A percentile compares a stretch with the other conserved stretches of the same genome.
These are phyloP conservation scores for Coemansia sp. DNA, from an alignment of 192 early-diverging fungal genomes.

Conservation along the genomic window DNA sequence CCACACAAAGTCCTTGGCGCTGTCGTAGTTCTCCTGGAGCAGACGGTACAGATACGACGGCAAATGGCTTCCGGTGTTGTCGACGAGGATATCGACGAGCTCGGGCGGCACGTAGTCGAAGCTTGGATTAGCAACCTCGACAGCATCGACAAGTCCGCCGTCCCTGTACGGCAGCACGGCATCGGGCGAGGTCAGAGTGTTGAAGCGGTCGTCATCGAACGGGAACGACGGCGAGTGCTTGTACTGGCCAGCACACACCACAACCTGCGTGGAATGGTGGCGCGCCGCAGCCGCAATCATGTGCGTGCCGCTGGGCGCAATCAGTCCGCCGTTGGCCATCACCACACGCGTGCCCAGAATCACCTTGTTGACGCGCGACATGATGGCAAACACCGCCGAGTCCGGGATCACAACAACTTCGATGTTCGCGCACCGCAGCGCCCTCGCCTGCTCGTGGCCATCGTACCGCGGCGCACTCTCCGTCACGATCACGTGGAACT, in stretches of 20 bases:
- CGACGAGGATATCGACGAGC: constrained; percentile 87
- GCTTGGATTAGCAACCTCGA: constrained; percentile 81
- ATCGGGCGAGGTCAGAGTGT: constrained; percentile 76
- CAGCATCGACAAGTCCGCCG: constrained; percentile 74
- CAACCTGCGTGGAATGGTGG: constrained; percentile 88
- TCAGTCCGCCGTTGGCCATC: constrained; percentile 89
- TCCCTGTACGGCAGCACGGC: constrained; percentile 78
- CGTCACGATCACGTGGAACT: constrained; percentile 93
- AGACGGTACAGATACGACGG: constrained; percentile 82
- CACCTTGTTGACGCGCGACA: constrained; percentile 98
- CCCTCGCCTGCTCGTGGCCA: constrained; percentile 82
- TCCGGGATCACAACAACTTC: constrained; percentile 91
- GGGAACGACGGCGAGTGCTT: constrained; percentile 87
- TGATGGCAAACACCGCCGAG: constrained; percentile 92
- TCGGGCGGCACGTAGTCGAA: constrained; percentile 94
- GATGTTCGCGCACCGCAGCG: constrained; percentile 75
- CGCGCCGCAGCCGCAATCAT: constrained; percentile 88
- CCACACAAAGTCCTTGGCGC: constrained; percentile 46
- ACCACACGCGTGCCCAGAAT: constrained; percentile 91
- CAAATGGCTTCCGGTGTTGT: constrained; percentile 77
- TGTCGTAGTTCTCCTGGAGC: constrained; percentile 61
- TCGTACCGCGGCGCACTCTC: constrained; percentile 88
- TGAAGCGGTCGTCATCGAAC: constrained; percentile 84
- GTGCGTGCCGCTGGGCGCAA: constrained; percentile 78
- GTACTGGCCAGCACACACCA: constrained; percentile 88